Conservation (phyloP, 345 rosid genomes). For the Acer yangbiense region DNA sequence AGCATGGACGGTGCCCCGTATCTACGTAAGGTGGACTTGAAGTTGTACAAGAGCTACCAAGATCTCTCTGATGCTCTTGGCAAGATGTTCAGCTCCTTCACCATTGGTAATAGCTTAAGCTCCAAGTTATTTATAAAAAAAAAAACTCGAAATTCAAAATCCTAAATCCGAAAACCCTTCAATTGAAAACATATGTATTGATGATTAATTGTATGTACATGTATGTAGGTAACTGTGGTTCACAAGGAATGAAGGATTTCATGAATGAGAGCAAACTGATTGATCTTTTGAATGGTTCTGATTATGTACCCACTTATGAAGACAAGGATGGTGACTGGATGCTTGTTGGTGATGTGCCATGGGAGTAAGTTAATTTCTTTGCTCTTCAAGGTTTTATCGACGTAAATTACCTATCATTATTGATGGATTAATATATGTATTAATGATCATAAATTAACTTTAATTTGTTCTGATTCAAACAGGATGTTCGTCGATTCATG, state of each 20-base stretch:
- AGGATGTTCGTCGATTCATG: conserved; percentile 84
- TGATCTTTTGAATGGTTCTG: conserved; percentile 75
- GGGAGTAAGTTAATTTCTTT: conserved; percentile 56
- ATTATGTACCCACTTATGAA: conserved; percentile 79
- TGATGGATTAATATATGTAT: neutral
- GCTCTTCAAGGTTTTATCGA: no score
- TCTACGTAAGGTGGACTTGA: conserved; percentile 77
- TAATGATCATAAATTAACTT: no score
- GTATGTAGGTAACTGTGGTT: conserved; percentile 60
- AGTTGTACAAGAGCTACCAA: conserved; percentile 67
- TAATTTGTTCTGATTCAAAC: neutral
- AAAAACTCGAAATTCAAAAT: no score
- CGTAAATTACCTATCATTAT: neutral
- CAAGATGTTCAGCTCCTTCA: conserved; percentile 87
- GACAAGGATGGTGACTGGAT: conserved; percentile 96
- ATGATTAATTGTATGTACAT: neutral
- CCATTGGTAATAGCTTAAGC: conserved; percentile 48
- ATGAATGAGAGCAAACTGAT: conserved; percentile 82
- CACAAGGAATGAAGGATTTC: conserved; percentile 79
- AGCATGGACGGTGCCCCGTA: conserved; percentile 96
- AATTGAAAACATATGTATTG: no score
- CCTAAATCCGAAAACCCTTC: neutral
- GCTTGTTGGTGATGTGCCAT: conserved; percentile 95
- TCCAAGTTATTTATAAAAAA: neutral
- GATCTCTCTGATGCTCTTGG: conserved; percentile 72